Percentiles rank a stretch among this genome's conserved stretches.
Evolutionary conservation across 139 green algal species (phyloP).

Genomic region (Marvania coccoides): DNA sequence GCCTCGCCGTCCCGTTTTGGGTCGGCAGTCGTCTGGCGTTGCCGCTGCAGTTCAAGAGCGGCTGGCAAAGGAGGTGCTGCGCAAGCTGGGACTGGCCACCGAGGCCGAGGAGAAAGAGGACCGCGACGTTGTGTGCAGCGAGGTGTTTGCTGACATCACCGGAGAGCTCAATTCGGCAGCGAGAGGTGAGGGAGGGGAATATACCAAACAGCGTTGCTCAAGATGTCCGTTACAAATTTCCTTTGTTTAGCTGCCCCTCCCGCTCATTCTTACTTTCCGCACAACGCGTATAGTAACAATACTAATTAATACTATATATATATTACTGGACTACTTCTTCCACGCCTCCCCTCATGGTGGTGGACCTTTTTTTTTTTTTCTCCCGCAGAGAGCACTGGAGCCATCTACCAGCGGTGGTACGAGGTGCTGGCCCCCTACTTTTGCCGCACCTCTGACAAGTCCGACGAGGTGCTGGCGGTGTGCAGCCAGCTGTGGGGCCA

Average conservation of each 20-base stretch:
- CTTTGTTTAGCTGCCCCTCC: neutral
- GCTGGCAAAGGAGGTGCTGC: slow-evolving; percentile 49
- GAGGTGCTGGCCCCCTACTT: slow-evolving; percentile 68
- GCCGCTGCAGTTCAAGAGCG: slow-evolving; percentile 21
- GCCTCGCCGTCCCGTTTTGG: too few relatives aligned
- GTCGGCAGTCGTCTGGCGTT: neutral
- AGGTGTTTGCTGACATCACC: slow-evolving; percentile 79
- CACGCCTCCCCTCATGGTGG: neutral
- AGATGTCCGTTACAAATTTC: neutral
- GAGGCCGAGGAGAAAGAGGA: slow-evolving; percentile 67
- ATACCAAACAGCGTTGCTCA: neutral
- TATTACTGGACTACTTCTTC: neutral
- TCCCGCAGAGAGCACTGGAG: slow-evolving; percentile 14
- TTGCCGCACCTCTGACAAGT: slow-evolving; percentile 19
- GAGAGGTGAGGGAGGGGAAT: slow-evolving; percentile 21
- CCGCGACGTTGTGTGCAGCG: slow-evolving; percentile 63
- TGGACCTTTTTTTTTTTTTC: neutral
- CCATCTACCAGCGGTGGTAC: slow-evolving; percentile 32
- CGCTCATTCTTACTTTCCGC: too few relatives aligned
- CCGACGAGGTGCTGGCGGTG: slow-evolving; percentile 53
- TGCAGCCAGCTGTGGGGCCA: slow-evolving; percentile 67
- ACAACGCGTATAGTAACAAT: neutral
- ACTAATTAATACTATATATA: neutral
- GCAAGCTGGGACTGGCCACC: slow-evolving; percentile 51
- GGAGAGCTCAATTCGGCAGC: slow-evolving; percentile 49